Evolutionary conservation across 192 early-diverging fungal genomes (phyloP).

Genomic region (Gryganskiella cystojenkinii): DNA sequence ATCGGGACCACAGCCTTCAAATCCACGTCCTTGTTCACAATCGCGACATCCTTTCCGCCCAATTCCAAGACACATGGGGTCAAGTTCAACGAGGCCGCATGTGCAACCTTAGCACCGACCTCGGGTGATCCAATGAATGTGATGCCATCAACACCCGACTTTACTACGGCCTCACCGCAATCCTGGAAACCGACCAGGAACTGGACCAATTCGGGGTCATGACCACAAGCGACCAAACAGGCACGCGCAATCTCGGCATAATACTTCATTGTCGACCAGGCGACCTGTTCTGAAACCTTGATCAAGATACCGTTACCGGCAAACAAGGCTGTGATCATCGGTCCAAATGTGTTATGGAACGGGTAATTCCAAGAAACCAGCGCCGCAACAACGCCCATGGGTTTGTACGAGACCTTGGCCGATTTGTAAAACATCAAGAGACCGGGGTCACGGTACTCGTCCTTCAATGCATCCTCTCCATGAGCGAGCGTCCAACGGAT

Average conservation of each 20-base stretch:
- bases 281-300: conserved; percentile 87
- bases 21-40: conserved; percentile 81
- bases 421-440: conserved; percentile 81
- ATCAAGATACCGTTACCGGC: conserved; percentile 88
- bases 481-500: conserved; percentile 84
- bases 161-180: conserved; percentile 80
- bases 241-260: conserved; percentile 72
- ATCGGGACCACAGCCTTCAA: conserved; percentile 73
- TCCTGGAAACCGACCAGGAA: conserved; percentile 86
- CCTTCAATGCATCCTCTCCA: conserved; percentile 75
- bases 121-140: conserved; percentile 90
- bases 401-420: conserved; percentile 81
- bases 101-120: conserved; percentile 84
- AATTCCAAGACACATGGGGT: conserved; percentile 91
- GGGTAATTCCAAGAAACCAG: conserved; percentile 94
- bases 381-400: conserved; percentile 84
- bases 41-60: conserved; percentile 91
- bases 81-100: conserved; percentile 73
- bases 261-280: conserved; percentile 78
- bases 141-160: conserved; percentile 73
- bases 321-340: conserved; percentile 84
- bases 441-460: conserved; percentile 74
- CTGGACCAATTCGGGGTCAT: conserved; percentile 80
- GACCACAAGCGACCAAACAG: conserved; percentile 77
- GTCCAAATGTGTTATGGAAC: conserved; percentile 82